Evolutionary conservation across 2,329 filamentous ascomycete genomes (phyloP), one percentile per base, ranked within the genome.

Genomic region (Phaeophleospora eucalypticola): DNA sequence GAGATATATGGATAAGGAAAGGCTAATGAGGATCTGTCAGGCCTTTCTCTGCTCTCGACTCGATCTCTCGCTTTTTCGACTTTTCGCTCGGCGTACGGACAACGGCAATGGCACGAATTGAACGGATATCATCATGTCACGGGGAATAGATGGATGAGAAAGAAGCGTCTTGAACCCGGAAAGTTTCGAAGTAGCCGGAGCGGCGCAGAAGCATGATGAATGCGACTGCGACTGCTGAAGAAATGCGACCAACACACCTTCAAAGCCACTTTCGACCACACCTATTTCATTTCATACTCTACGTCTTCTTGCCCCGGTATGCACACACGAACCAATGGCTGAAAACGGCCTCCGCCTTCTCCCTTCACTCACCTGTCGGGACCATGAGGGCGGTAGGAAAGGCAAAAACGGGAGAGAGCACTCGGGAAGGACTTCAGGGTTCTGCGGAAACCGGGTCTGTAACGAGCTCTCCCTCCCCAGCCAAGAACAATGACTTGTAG

Each of bases 381-480:
- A 45, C 47, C 48, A 62, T 61, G 59, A 58, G 52, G 61, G 58
- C 45, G 52, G 56, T 48, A 62, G 61, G 59, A 64, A 64, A 63
- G 61, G 61, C 60, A 52, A n/a, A 46, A 32, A 33, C 38, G 37
- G 43, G 36, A 34, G 19, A 56, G 57, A 44, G 33, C 50, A 14
- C 20, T 15, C 8, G 35, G 32, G 15, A 14, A 24, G 57, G 58
- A 59, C 52, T 58, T 59, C 52, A 57, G 53, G 59, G 64, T 12
- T 65, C 60, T 61, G 58, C 63, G 64, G 67, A 57, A 71, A 59
- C 70, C 66, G 62, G 57, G 63, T 55, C 20, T 35, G 21, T 20
- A 16, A 16, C 71, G 38, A 18, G 45, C 36, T 36, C 32, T 35
- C 36, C 33, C 47, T 57, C 48, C 36, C 34, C 48, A 61, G 61